phyloP scores from a whole-genome alignment of 371 early-diverging fungal species.

The Phascolomyces articulosus region DNA sequence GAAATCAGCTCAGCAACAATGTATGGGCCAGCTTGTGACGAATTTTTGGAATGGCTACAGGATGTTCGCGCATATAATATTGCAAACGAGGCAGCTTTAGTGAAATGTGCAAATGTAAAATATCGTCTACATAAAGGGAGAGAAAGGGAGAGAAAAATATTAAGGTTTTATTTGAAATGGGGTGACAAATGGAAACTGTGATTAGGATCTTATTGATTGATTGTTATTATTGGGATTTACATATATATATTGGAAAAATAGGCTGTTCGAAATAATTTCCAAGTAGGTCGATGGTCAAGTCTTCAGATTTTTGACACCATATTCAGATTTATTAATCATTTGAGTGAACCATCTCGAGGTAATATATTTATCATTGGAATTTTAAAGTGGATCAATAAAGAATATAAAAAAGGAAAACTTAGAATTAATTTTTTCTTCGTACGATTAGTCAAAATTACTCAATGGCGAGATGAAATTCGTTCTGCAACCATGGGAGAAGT shows the following conservation, averaged over 20 bases:
- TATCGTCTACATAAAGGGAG: too few relatives aligned
- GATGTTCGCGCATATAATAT: constrained; percentile 36
- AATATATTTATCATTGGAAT: background rate
- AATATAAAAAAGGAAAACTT: too few relatives aligned
- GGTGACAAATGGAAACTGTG: too few relatives aligned
- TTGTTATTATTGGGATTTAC: too few relatives aligned
- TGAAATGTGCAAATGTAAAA: constrained; percentile 30
- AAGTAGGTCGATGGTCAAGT: constrained; percentile 31
- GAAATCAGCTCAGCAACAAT: constrained; percentile 28
- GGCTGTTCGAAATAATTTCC: constrained; percentile 19
- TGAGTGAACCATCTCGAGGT: constrained; percentile 18
- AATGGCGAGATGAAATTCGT: constrained; percentile 16
- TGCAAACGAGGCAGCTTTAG: constrained; percentile 28
- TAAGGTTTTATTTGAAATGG: background rate
- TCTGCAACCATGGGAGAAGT: background rate
- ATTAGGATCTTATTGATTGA: too few relatives aligned
- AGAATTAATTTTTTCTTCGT: background rate
- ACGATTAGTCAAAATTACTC: constrained; percentile 11
- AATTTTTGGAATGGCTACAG: constrained; percentile 35
- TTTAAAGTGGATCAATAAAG: too few relatives aligned
- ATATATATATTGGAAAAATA: background rate
- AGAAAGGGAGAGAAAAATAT: background rate
- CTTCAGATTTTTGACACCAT: constrained; percentile 26
- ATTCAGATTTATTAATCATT: constrained; percentile 1
- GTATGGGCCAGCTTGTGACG: constrained; percentile 46